Evolutionary conservation across 768 basidiomycete genomes (phyloP).

Genomic region (Artomyces pyxidatus): DNA sequence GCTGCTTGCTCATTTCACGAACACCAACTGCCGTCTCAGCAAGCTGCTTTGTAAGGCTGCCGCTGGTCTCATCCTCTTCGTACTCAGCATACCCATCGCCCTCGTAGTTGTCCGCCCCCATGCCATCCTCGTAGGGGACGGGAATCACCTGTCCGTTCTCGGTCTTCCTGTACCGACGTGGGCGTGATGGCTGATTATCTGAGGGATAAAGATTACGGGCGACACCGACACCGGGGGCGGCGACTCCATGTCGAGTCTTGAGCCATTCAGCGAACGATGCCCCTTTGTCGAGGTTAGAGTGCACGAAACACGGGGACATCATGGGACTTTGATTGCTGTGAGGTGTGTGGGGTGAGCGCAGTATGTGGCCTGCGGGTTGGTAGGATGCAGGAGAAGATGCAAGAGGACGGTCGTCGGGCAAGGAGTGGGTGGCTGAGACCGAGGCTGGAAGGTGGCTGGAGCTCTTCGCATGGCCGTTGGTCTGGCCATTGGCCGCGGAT

Average conservation of each 20-base stretch:
- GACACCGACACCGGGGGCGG: constrained; percentile 35
- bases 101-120: constrained; percentile 19
- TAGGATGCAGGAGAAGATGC: neutral
- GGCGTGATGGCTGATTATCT: constrained; percentile 12
- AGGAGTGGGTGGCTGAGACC: neutral
- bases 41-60: constrained; percentile 82
- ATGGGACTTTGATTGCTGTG: constrained; percentile 26
- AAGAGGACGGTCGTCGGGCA: neutral
- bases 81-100: constrained; percentile 40
- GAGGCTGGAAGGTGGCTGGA: neutral
- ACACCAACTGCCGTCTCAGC: constrained; percentile 97
- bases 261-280: constrained; percentile 75
- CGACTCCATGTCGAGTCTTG: constrained; percentile 15
- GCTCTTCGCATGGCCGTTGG: constrained; percentile 7
- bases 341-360: constrained; percentile 14
- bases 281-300: constrained; percentile 82
- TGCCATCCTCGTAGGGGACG: constrained; percentile 16
- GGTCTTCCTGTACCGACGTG: constrained; percentile 17
- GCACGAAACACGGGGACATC: constrained; percentile 85
- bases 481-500: constrained; percentile 8
- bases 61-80: constrained; percentile 63
- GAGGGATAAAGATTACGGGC: constrained; percentile 37
- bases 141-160: constrained; percentile 15
- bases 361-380: constrained; percentile 2
- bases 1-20: constrained; percentile 97